Evolutionary conservation across 495 filamentous ascomycete genomes (phyloP), one percentile per base, ranked within the genome.

Genomic region (Podospora bellae-mahoneyi): DNA sequence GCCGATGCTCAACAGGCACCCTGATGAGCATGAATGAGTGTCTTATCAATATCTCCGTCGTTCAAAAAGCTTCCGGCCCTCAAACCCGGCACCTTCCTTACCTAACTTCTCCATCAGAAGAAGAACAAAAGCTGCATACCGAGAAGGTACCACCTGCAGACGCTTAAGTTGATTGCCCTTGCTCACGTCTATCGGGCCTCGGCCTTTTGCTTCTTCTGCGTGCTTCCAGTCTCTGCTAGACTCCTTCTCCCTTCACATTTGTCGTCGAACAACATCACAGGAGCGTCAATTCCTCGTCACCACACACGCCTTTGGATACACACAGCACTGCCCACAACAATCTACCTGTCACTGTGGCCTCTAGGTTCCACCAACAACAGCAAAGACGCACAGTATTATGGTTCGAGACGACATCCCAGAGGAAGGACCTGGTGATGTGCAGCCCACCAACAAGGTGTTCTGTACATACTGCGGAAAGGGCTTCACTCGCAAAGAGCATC

Each of bases 401-500:
- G 7, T 7, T 62, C 18, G 23, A 30, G 19, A 34, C 13, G 26
- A 34, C 26, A 6, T 26, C 27, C 20, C 6, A 62, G 60, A 30
- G 23, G 30, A 62, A 18, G 16, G 55, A 20, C 18, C 27, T 27
- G 18, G 10, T 32, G 16, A 60, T 64, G 18, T 18, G 65, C 44
- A 57, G 27, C 30, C 44, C 28, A 60, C 55, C 39, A 71, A 57
- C 26, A 84, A 84, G 81, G 78, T 88, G 26, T 89, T 78, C 73
- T 90, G 87, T 68, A 81, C 85, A 6, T 88, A 88, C 68, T 90
- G 88, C 66, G 87, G 87, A 28, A 86, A 86, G 77, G 80, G 77
- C 62, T 90, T 90, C 71, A 87, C 86, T 54, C 79, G 87, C 70
- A 89, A 89, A 76, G 88, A 90, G 70, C 88, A 90, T 75, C 77